A percentile compares a stretch with the other conserved stretches of the same genome.
Evolutionary conservation across 2,329 filamentous ascomycete species (phyloP).

Genomic region (Xylaria sp.): DNA sequence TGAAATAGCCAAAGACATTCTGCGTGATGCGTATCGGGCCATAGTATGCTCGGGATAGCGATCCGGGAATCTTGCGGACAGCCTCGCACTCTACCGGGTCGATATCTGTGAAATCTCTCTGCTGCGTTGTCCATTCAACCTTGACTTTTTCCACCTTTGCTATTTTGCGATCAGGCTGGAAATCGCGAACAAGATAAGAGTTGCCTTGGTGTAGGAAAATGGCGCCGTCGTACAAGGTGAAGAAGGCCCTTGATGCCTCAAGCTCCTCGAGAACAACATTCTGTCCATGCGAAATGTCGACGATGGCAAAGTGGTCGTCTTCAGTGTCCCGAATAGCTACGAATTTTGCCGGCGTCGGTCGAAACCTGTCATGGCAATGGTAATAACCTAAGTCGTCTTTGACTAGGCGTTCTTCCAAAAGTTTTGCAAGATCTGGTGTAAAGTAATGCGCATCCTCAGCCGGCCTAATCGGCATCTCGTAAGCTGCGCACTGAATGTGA

Average conservation of each 20-base stretch:
- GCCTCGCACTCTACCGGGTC: conserved; percentile 93
- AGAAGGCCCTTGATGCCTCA: conserved; percentile 94
- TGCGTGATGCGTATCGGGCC: conserved; percentile 87
- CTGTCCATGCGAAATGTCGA: conserved; percentile 84
- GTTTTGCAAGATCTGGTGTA: conserved; percentile 74
- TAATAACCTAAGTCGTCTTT: conserved; percentile 84
- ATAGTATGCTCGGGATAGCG: conserved; percentile 79
- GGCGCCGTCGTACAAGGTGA: conserved; percentile 95
- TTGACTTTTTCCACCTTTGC: conserved; percentile 89
- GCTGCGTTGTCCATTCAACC: conserved; percentile 94
- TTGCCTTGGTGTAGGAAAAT: conserved; percentile 98
- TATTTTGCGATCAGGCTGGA: conserved; percentile 81
- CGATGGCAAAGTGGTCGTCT: conserved; percentile 92
- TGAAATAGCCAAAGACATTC: conserved; percentile 96
- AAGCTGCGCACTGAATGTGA: conserved; percentile 93
- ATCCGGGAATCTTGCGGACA: conserved; percentile 75
- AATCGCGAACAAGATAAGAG: conserved; percentile 91
- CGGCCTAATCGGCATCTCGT: conserved; percentile 91
- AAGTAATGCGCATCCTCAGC: conserved; percentile 83
- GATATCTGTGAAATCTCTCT: conserved; percentile 93
- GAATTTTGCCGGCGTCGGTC: conserved; percentile 82
- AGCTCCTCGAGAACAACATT: conserved; percentile 93
- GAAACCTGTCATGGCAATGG: conserved; percentile 88
- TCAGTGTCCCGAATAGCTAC: conserved; percentile 90
- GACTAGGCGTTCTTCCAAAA: conserved; percentile 79